Percentiles rank a stretch among this genome's conserved stretches.
phyloP scores from a whole-genome alignment of 1,284 basidiomycete species.

The Anthracocystis setariae region DNA sequence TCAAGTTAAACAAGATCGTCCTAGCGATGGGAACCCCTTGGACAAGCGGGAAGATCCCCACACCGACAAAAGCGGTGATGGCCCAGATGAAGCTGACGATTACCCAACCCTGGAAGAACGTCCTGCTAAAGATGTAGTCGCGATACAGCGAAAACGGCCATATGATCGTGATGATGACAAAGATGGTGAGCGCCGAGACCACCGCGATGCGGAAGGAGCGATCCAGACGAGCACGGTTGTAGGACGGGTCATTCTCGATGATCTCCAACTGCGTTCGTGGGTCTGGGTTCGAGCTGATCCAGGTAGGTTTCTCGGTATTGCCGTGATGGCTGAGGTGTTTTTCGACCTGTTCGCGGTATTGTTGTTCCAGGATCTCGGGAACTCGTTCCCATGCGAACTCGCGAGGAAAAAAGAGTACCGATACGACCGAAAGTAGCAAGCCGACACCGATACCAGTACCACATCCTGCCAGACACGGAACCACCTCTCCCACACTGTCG shows the following conservation, averaged over 20 bases:
- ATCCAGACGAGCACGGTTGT: conserved; percentile 37
- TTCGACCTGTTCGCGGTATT: conserved; percentile 28
- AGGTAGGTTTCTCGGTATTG: conserved; percentile 18
- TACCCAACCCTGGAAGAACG: conserved; percentile 65
- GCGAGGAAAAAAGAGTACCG: conserved; percentile 43
- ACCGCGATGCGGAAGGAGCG: conserved; percentile 39
- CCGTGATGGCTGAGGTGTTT: conserved; percentile 10
- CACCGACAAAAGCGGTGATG: conserved; percentile 51
- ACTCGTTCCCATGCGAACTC: conserved; percentile 55
- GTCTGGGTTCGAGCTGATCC: conserved; percentile 12
- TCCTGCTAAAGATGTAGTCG: conserved; percentile 60
- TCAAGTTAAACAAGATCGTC: conserved; percentile 23
- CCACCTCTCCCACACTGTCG: conserved; percentile 40
- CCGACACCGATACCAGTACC: conserved; percentile 55
- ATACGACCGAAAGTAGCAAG: conserved; percentile 30
- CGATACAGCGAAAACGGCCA: conserved; percentile 65
- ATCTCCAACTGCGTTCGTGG: conserved; percentile 39
- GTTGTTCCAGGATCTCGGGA: conserved; percentile 38
- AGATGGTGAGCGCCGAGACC: conserved; percentile 33
- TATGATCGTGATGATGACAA: conserved; percentile 63
- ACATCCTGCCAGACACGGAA: conserved; percentile 56
- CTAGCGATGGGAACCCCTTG: conserved; percentile 56
- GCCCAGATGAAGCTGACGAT: conserved; percentile 63
- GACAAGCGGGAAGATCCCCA: conserved; percentile 55
- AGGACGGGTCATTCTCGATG: conserved; percentile 38